phyloP scores from a whole-genome alignment of 2,329 filamentous ascomycete species.

The Keithomyces neogunnii region DNA sequence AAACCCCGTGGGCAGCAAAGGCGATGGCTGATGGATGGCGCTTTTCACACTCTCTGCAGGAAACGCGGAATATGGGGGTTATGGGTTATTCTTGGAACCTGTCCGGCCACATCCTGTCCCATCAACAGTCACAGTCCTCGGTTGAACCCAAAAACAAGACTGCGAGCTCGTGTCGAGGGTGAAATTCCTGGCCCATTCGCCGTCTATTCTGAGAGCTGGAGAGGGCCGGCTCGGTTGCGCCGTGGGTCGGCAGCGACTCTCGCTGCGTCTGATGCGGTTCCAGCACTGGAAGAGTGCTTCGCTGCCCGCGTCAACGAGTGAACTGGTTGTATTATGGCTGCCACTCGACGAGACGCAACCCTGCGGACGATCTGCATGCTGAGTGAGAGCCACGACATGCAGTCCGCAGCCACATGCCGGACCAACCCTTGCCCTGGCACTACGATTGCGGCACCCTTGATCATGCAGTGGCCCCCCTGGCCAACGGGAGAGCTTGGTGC shows the following conservation, averaged over 20 bases:
- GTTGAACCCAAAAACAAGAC: too few species aligned
- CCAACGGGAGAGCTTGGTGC: slow-evolving; percentile 3
- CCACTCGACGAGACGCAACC: neutral
- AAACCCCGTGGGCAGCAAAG: slow-evolving; percentile 8
- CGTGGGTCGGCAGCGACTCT: too few species aligned
- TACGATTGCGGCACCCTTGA: neutral
- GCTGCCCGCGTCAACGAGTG: too few species aligned
- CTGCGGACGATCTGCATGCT: neutral
- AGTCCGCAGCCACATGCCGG: slow-evolving; percentile 5
- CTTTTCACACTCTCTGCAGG: neutral
- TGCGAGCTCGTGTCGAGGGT: too few species aligned
- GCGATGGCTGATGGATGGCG: slow-evolving; percentile 1
- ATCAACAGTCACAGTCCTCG: too few species aligned
- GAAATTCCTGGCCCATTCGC: too few species aligned
- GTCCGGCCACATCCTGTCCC: neutral
- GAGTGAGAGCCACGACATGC: neutral
- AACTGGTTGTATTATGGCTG: too few species aligned
- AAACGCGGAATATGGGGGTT: neutral
- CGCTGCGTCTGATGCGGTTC: too few species aligned
- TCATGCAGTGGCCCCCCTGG: neutral
- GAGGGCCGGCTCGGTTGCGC: too few species aligned
- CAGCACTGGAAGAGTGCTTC: too few species aligned
- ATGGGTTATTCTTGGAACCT: slow-evolving; percentile 1
- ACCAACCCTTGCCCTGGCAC: neutral
- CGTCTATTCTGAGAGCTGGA: too few species aligned